Evolutionary conservation across 164 flowering plant species (phyloP), one percentile per base, ranked within the genome.

Genomic region (Houttuynia cordata): DNA sequence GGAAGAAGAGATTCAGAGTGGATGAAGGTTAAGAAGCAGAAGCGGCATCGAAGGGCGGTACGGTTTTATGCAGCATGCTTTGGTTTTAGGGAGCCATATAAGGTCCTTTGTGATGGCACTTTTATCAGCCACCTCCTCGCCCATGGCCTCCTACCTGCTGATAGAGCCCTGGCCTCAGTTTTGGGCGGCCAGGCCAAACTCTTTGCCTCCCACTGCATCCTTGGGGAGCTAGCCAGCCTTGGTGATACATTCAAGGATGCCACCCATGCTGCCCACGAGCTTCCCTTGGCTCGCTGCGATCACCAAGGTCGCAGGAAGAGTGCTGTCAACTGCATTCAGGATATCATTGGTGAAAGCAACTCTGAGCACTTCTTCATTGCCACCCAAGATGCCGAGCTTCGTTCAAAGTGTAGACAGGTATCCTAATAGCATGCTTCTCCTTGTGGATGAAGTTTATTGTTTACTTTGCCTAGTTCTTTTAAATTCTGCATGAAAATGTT

Each of bases 291-390:
- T 14, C 83, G 96, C 94, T 91, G 14, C 57, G 76, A 19, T 24
- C 61, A 83, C 53, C 97, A 88, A 75, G 91, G 79, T 63, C 70
- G 62, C 68, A 70, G 73, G 68, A 75, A 64, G 67, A 75, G 77
- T 64, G 99, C 90, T 64, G 80, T 73, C 1, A 71, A 50, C 60
- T 91, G 99, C 76, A 71, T 91, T 19, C 37, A 58, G 58, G 88
- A 85, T 12, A 66, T 87, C 51, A 76, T 94, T 68, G 93, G 93
- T 57, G 81, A 76, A 59, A 81, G 77, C 7, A 94, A 91, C 68
- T 51, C 80, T 0, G 96, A 87, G 61, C 97, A 91, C 65, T 94
- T 94, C 70, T 88, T 91, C 75, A 76, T 91, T 62, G 96, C 85
- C 47, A 79, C 90, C 56, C 95, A 91, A 69, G 96, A 94, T 56